These are phyloP conservation scores for Betula pendula DNA, from an alignment of 306 rosid species.

Conservation along the genomic window DNA sequence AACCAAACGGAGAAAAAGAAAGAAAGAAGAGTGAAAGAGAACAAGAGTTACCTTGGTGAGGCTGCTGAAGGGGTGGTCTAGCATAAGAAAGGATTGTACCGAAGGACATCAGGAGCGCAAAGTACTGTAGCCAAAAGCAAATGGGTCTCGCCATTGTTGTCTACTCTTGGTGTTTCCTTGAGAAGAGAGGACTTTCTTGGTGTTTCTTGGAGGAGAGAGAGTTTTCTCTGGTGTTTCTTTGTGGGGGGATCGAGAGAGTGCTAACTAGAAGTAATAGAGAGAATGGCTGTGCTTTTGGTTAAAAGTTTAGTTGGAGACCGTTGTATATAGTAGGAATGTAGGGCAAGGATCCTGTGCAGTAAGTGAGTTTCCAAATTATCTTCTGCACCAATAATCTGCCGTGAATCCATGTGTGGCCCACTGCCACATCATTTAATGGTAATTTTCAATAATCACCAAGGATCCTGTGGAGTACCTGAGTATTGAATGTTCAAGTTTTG, in stretches of 20 bases:
- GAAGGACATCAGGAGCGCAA: neutral
- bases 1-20: neutral
- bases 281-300: neutral
- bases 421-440: too few species aligned
- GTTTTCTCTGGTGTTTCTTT: neutral
- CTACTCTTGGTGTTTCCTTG: constrained; percentile 15
- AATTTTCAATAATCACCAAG: too few species aligned
- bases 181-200: neutral
- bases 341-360: too few species aligned
- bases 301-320: constrained; percentile 4
- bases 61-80: neutral
- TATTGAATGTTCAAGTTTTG: too few species aligned
- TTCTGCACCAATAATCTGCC: too few species aligned
- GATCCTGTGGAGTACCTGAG: too few species aligned
- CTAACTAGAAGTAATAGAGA: neutral
- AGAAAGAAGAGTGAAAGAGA: neutral
- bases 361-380: too few species aligned
- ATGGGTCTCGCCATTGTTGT: constrained; percentile 24
- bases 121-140: neutral
- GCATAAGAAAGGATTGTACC: constrained; percentile 10
- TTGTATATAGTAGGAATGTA: too few species aligned
- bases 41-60: constrained; percentile 29
- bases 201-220: constrained; percentile 10
- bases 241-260: constrained; percentile 8
- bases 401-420: too few species aligned